These are phyloP conservation scores for Pestalotiopsis sp. DNA, from an alignment of 2,329 filamentous ascomycete genomes.

Conservation along the genomic window DNA sequence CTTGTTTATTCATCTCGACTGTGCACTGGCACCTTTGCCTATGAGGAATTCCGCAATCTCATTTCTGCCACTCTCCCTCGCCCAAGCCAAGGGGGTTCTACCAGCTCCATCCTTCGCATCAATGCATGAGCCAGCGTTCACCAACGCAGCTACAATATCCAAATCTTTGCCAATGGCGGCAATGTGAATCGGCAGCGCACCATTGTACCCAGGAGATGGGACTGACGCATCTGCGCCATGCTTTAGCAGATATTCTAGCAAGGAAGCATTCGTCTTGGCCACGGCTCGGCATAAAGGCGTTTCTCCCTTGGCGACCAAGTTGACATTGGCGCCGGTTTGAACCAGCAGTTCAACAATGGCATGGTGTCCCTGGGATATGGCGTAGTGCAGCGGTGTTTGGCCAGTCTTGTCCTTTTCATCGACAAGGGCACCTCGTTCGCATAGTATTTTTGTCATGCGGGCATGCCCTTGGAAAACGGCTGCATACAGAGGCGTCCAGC, in stretches of 20 bases:
- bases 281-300: conserved; percentile 25
- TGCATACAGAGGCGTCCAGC: conserved; percentile 22
- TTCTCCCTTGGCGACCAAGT: conserved; percentile 26
- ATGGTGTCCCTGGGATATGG: conserved; percentile 23
- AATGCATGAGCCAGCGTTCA: conserved; percentile 21
- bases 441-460: conserved; percentile 20
- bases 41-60: conserved; percentile 22
- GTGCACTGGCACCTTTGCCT: conserved; percentile 19
- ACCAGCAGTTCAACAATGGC: conserved; percentile 21
- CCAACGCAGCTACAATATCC: conserved; percentile 18
- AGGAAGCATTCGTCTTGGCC: conserved; percentile 22
- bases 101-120: conserved; percentile 21
- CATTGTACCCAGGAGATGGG: conserved; percentile 23
- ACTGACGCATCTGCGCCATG: conserved; percentile 20
- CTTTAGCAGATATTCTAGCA: conserved; percentile 21
- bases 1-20: neutral
- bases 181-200: conserved; percentile 24
- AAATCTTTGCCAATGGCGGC: conserved; percentile 25
- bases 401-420: conserved; percentile 26
- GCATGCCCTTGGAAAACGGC: conserved; percentile 23
- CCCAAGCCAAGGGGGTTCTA: conserved; percentile 25
- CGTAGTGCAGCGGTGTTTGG: conserved; percentile 24
- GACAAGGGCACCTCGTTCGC: conserved; percentile 21
- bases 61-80: conserved; percentile 23
- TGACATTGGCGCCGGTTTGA: conserved; percentile 23